These are phyloP conservation scores for Lasiodiplodia gonubiensis DNA, from an alignment of 2,329 filamentous ascomycete species.

Conservation along the genomic window DNA sequence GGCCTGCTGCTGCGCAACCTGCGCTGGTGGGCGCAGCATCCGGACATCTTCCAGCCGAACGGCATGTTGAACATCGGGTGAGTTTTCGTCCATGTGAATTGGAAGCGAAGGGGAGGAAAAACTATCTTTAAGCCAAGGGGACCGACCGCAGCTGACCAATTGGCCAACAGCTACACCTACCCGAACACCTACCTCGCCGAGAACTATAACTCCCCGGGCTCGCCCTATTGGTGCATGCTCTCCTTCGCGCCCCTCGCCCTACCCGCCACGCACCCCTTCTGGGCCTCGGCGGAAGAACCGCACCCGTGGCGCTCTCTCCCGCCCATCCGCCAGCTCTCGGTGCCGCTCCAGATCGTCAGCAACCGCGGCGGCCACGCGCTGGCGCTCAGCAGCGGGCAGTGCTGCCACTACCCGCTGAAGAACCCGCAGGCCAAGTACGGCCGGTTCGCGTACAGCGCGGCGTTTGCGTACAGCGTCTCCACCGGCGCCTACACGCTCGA, in stretches of 20 bases:
- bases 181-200: conserved; percentile 83
- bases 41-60: conserved; percentile 74
- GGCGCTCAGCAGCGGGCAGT: conserved; percentile 73
- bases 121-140: too few species aligned
- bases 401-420: conserved; percentile 82
- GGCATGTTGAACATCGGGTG: conserved; percentile 74
- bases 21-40: conserved; percentile 79
- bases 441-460: conserved; percentile 76
- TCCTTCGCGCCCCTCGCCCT: conserved; percentile 76
- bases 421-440: conserved; percentile 84
- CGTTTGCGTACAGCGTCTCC: conserved; percentile 78
- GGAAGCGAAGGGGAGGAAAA: background rate
- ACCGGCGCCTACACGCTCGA: conserved; percentile 77
- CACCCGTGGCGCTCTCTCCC: conserved; percentile 58
- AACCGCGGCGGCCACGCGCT: conserved; percentile 76
- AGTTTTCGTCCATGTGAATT: background rate
- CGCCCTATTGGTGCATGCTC: conserved; percentile 78
- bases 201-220: conserved; percentile 80
- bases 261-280: conserved; percentile 74
- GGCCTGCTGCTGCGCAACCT: conserved; percentile 76
- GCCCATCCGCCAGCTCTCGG: conserved; percentile 64
- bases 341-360: conserved; percentile 76
- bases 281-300: conserved; percentile 70
- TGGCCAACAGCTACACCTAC: conserved; percentile 65
- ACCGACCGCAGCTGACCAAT: background rate